These are phyloP conservation scores for Pythium folliculosum DNA, from an alignment of 352 stramenopile genomes.

Conservation along the genomic window DNA sequence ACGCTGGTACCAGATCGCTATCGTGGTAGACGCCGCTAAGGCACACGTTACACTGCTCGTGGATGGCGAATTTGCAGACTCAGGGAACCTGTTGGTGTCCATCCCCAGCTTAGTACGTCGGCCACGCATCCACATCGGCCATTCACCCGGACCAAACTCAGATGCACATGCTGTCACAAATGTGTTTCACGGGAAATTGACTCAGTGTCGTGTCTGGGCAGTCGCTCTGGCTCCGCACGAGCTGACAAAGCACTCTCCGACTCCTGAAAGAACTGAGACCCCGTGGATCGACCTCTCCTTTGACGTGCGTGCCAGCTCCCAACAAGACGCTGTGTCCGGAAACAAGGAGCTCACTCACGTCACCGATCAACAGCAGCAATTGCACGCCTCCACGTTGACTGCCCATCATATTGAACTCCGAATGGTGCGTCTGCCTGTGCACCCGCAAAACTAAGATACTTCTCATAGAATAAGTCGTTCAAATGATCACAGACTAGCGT, in stretches of 20 bases:
- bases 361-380: not conserved
- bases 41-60: not conserved
- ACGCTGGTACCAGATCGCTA: slow-evolving; percentile 8
- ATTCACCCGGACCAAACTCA: not conserved
- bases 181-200: not conserved
- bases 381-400: not conserved
- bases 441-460: not conserved
- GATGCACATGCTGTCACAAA: not conserved
- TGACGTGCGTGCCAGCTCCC: not conserved
- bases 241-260: too few relatives aligned
- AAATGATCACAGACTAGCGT: not conserved
- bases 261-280: too few relatives aligned
- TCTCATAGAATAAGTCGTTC: too few relatives aligned
- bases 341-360: not conserved
- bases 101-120: not conserved
- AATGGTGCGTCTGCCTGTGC: not conserved
- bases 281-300: not conserved
- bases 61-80: not conserved
- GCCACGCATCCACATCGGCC: not conserved
- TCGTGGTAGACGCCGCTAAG: not conserved
- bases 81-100: not conserved
- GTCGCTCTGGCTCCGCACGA: not conserved
- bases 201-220: not conserved
- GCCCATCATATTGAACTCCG: not conserved
- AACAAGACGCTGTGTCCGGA: not conserved